Percentiles rank a stretch among this genome's conserved stretches.
phyloP scores from a whole-genome alignment of 192 early-diverging fungal species.

The Dissophora globulifera region DNA sequence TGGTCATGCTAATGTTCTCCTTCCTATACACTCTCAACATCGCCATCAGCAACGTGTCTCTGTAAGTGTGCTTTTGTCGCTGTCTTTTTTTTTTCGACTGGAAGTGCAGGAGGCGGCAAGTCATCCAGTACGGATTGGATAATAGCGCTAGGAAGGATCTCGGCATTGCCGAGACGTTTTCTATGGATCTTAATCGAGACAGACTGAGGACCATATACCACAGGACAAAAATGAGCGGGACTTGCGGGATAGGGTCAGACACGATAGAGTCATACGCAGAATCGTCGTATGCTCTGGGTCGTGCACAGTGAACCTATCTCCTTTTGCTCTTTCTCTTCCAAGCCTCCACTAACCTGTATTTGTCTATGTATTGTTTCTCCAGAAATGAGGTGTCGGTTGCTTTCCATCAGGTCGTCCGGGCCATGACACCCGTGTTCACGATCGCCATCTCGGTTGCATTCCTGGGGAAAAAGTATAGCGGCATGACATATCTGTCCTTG shows the following conservation, averaged over 20 bases:
- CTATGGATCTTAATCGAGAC: too few species aligned
- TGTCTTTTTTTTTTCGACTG: background rate
- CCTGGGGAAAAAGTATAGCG: constrained; percentile 63
- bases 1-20: constrained; percentile 81
- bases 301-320: background rate
- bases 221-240: too few species aligned
- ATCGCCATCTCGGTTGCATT: constrained; percentile 72
- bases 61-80: constrained; percentile 70
- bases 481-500: constrained; percentile 70
- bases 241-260: too few species aligned
- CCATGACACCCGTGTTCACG: constrained; percentile 85
- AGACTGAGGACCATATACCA: too few species aligned
- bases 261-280: too few species aligned
- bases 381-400: constrained; percentile 57
- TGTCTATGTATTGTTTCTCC: too few species aligned
- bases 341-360: background rate
- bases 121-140: too few species aligned
- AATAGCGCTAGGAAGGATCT: too few species aligned
- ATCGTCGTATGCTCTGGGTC: too few species aligned
- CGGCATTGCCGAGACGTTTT: too few species aligned
- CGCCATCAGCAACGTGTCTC: constrained; percentile 83
- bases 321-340: background rate
- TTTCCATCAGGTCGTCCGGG: constrained; percentile 87
- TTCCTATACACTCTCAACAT: constrained; percentile 92
- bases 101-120: too few species aligned